Evolutionary conservation across 345 rosid genomes (phyloP), one percentile per base, ranked within the genome.

Genomic region (Salix dunnii): DNA sequence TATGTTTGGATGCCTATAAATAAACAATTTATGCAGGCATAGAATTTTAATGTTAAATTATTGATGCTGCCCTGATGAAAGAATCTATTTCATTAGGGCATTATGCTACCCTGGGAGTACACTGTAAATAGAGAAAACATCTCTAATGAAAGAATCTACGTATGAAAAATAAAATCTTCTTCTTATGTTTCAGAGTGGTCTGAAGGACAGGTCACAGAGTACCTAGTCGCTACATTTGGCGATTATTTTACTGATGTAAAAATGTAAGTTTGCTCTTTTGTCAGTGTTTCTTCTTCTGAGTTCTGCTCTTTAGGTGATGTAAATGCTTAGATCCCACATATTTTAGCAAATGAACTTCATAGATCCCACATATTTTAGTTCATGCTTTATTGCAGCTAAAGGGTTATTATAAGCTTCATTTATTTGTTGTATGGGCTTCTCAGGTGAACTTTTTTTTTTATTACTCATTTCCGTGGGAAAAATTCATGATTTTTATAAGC

Each of bases 151-250:
- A 2, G 62, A 58, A 46, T 46, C 6, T 14, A 46, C 17, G 0
- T n/a, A 13, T n/a, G 49, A 46, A 46, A 46, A 46, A 46, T 46
- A 13, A 46, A 46, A 46, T 16, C 18, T 46, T 4, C 49, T 10
- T 43, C 80, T 65, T 63, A 28, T 68, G 40, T 87, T 87, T 83
- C 91, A 96, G 99, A 96, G 71, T 96, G 99, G 99, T 74, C 67
- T 36, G 99, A 96, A 81, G 99, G 94, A 79, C 97, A 94, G 82
- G 98, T 96, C 76, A 92, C 99, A 0, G 98, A 94, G 88, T 93
- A 71, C 84, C 88, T 94, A 6, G 97, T 94, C 68, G 98, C 97
- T 76, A 96, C 98, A 74, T 96, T 92, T 84, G 91, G 94, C 63
- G 99, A 96, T 82, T 96, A 96, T 79, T 96, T 96, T 76, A 84